Evolutionary conservation across 2,329 filamentous ascomycete genomes (phyloP).

Genomic region (Trichophyton equinum): DNA sequence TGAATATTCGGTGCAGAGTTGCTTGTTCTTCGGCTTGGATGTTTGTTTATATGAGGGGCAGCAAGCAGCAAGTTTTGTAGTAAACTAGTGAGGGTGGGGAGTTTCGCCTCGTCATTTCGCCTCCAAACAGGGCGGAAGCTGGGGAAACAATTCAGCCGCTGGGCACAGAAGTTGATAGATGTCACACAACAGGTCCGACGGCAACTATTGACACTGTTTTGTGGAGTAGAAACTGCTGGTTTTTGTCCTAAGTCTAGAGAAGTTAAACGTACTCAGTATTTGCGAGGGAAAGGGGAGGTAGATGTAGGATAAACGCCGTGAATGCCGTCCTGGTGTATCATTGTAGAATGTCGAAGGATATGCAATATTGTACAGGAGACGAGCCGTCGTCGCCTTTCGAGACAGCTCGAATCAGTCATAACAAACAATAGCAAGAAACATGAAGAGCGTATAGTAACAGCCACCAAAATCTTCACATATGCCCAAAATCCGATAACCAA

Average conservation of each 20-base stretch:
- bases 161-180: neutral
- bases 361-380: constrained; percentile 1
- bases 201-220: neutral
- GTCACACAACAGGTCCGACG: neutral
- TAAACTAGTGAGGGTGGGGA: neutral
- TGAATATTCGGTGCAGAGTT: neutral
- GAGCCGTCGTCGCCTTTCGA: neutral
- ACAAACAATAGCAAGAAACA: neutral
- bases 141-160: neutral
- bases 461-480: neutral
- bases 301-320: neutral
- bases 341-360: neutral
- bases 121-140: neutral
- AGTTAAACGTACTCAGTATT: neutral
- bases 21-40: neutral
- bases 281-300: neutral
- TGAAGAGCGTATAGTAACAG: neutral
- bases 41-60: constrained; percentile 2
- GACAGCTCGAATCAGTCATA: neutral
- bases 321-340: neutral
- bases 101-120: neutral
- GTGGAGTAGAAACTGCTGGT: neutral
- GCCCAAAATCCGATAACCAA: constrained; percentile 1
- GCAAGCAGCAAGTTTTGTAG: too few species aligned
- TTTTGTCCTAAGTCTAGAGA: neutral